Percentiles rank a stretch among this genome's conserved stretches.
These are phyloP conservation scores for Sequoiadendron giganteum DNA, from an alignment of 75 land plant species.

Conservation along the genomic window DNA sequence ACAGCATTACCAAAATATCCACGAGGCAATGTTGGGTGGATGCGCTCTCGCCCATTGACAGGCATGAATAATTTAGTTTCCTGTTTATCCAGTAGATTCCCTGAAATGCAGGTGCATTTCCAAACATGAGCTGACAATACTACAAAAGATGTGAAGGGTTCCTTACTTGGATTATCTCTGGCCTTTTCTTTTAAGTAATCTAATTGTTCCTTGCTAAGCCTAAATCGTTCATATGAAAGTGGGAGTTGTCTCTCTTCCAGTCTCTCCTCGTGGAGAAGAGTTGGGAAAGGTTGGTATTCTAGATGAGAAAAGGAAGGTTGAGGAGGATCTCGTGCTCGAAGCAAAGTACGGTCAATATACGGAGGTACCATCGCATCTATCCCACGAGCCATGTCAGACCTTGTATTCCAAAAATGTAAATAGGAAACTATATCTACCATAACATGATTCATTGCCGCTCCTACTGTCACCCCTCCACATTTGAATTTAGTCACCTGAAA, in stretches of 20 bases:
- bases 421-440: conserved; percentile 19
- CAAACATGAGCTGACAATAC: conserved; percentile 37
- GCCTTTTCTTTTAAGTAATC: not conserved
- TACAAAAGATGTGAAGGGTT: conserved; percentile 28
- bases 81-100: conserved; percentile 7
- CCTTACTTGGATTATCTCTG: not conserved
- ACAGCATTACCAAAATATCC: conserved; percentile 45
- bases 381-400: conserved; percentile 34
- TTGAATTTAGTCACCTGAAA: not conserved
- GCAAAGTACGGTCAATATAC: conserved; percentile 26
- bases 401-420: conserved; percentile 32
- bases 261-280: not conserved
- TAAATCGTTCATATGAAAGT: not conserved
- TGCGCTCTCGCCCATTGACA: conserved; percentile 27
- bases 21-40: conserved; percentile 24
- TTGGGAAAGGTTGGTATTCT: conserved; percentile 27
- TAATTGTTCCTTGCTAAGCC: not conserved
- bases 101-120: conserved; percentile 28
- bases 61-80: conserved; percentile 35
- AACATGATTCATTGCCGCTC: not conserved
- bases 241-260: no score
- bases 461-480: not conserved
- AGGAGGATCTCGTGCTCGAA: conserved; percentile 31
- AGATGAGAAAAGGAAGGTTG: conserved; percentile 24
- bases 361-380: conserved; percentile 18